These are phyloP conservation scores for Cymbidium sinense DNA, from an alignment of 106 monocot species.

Conservation along the genomic window DNA sequence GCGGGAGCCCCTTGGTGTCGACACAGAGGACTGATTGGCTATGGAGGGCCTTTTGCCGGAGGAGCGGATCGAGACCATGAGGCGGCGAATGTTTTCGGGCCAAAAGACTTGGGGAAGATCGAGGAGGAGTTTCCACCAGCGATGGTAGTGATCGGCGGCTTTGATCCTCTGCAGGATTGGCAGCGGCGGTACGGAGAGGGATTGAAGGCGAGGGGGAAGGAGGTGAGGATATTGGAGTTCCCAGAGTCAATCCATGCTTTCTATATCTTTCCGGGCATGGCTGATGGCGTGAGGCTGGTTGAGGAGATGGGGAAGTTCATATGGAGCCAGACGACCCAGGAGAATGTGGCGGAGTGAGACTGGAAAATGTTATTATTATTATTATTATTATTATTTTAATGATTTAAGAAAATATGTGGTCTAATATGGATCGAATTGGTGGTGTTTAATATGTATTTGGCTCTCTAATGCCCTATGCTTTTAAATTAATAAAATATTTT, in stretches of 20 bases:
- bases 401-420: too few species aligned
- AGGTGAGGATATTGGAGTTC: conserved; percentile 28
- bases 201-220: conserved; percentile 24
- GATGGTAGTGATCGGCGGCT: conserved; percentile 38
- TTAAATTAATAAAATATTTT: too few species aligned
- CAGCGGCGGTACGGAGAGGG: conserved; percentile 36
- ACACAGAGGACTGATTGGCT: conserved; percentile 19
- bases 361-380: too few species aligned
- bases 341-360: not conserved
- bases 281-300: conserved; percentile 19
- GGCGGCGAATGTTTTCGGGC: conserved; percentile 22
- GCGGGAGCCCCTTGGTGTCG: conserved; percentile 14
- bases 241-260: conserved; percentile 40
- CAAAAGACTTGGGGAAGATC: not conserved
- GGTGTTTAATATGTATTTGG: too few species aligned
- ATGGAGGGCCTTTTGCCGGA: conserved; percentile 34
- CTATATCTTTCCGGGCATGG: conserved; percentile 32
- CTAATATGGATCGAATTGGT: too few species aligned
- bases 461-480: too few species aligned
- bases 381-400: too few species aligned
- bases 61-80: conserved; percentile 36
- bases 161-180: conserved; percentile 47
- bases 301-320: conserved; percentile 27
- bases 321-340: conserved; percentile 1
- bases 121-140: conserved; percentile 21